These are phyloP conservation scores for Rhizopus arrhizus DNA, from an alignment of 371 early-diverging fungal genomes.

Conservation along the genomic window DNA sequence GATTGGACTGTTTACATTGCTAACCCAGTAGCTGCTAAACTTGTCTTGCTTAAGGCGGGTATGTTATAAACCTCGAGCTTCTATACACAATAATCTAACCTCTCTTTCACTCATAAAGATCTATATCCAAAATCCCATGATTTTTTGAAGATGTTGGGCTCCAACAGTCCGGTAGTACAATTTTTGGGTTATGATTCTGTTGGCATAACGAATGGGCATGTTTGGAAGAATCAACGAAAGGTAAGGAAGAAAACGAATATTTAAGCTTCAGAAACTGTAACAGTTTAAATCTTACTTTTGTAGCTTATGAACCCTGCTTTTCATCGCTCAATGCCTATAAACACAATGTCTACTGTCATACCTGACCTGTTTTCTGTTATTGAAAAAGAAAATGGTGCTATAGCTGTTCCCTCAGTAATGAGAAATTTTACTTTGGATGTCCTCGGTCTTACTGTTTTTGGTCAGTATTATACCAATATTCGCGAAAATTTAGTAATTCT, in stretches of 20 bases:
- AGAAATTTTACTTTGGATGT: slow-evolving; percentile 40
- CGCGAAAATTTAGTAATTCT: background rate
- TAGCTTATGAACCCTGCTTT: slow-evolving; percentile 40
- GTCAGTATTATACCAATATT: slow-evolving; percentile 13
- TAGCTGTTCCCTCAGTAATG: slow-evolving; percentile 25
- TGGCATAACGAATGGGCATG: slow-evolving; percentile 35
- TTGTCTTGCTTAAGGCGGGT: slow-evolving; percentile 39
- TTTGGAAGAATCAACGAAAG: slow-evolving; percentile 43
- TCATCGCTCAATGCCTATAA: slow-evolving; percentile 40
- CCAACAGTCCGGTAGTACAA: slow-evolving; percentile 13
- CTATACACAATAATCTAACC: background rate
- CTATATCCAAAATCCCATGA: slow-evolving; percentile 16
- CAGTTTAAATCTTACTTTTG: background rate
- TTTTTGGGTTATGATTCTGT: slow-evolving; percentile 38
- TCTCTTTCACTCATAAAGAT: slow-evolving; percentile 1
- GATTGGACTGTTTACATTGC: slow-evolving; percentile 37
- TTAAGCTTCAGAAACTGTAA: too few species aligned
- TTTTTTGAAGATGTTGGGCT: slow-evolving; percentile 11
- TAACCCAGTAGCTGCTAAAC: slow-evolving; percentile 31
- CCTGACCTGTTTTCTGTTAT: slow-evolving; percentile 25
- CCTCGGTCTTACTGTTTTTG: slow-evolving; percentile 42
- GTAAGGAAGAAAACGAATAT: slow-evolving; percentile 7
- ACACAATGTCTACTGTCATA: slow-evolving; percentile 31
- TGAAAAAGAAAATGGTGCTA: slow-evolving; percentile 9
- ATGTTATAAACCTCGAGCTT: background rate